phyloP scores from a whole-genome alignment of 139 green algal species.

The Closterium sp. region DNA sequence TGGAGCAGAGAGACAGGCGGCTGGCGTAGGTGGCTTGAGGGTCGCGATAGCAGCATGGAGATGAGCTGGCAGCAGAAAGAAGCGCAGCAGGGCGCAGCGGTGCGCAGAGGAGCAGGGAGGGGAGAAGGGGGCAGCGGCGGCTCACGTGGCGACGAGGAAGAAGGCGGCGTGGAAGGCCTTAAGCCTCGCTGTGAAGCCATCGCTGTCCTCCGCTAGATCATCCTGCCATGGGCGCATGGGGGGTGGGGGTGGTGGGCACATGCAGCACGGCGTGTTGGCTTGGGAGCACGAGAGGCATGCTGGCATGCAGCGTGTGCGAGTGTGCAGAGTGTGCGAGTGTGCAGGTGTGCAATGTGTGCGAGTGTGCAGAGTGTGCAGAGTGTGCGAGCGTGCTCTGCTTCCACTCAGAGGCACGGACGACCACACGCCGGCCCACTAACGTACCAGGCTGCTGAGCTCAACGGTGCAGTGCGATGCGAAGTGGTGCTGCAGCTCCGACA shows the following conservation, averaged over 20 bases:
- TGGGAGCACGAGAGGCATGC: no score
- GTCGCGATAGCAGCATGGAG: neutral
- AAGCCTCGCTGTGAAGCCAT: neutral
- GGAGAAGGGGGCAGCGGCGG: neutral
- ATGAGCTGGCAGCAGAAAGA: neutral
- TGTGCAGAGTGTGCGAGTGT: no score
- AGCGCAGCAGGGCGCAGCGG: no score
- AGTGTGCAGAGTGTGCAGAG: no score
- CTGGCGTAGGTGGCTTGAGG: neutral
- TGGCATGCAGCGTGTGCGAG: no score
- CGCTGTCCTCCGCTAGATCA: neutral
- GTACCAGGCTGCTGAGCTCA: constrained; percentile 1
- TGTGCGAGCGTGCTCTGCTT: no score
- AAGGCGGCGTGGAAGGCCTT: neutral
- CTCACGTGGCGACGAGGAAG: constrained; percentile 29
- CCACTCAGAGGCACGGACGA: no score
- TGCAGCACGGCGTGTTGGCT: no score
- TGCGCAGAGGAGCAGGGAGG: neutral
- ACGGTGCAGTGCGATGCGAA: neutral
- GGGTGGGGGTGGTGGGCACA: no score
- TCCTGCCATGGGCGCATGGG: no score
- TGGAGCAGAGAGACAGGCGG: neutral
- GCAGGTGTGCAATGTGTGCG: no score
- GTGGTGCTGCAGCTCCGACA: neutral
- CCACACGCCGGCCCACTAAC: constrained; percentile 8